Conservation (phyloP, 2,329 filamentous ascomycete genomes). For the Ploettnerulaceae sp. region DNA sequence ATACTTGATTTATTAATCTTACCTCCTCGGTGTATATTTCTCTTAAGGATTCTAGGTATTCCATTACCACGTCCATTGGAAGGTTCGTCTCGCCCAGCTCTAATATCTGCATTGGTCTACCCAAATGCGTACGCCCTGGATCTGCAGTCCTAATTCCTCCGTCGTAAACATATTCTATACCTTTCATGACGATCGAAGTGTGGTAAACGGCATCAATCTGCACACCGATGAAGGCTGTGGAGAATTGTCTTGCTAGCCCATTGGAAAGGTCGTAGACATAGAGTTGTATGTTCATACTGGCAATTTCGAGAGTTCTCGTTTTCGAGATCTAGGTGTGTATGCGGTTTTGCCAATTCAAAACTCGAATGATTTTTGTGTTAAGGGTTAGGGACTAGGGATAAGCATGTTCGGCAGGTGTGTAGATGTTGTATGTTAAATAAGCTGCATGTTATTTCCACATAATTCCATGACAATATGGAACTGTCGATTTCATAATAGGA, state of each 20-base stretch:
- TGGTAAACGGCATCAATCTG: conserved; percentile 93
- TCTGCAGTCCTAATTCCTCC: conserved; percentile 76
- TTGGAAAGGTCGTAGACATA: conserved; percentile 74
- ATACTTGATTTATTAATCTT: conserved; percentile 10
- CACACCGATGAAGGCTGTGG: conserved; percentile 51
- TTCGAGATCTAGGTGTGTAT: too few species aligned
- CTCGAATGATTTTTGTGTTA: too few species aligned
- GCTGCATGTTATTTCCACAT: too few species aligned
- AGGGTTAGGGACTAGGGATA: too few species aligned
- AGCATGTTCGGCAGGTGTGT: too few species aligned
- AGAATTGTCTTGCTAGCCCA: conserved; percentile 47
- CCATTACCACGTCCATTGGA: conserved; percentile 74
- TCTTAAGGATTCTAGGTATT: conserved; percentile 81
- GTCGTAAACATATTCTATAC: conserved; percentile 88
- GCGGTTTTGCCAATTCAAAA: background rate
- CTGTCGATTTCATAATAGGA: too few species aligned
- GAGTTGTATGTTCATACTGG: conserved; percentile 66
- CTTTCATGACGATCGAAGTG: conserved; percentile 79
- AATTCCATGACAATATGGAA: too few species aligned
- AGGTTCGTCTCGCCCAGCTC: conserved; percentile 72
- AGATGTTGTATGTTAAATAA: too few species aligned
- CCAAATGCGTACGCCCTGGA: conserved; percentile 82
- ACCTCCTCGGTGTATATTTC: conserved; percentile 78
- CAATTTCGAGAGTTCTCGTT: too few species aligned
- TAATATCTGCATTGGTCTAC: conserved; percentile 71